Evolutionary conservation across 345 rosid species (phyloP).

Genomic region (Geranium brycei): DNA sequence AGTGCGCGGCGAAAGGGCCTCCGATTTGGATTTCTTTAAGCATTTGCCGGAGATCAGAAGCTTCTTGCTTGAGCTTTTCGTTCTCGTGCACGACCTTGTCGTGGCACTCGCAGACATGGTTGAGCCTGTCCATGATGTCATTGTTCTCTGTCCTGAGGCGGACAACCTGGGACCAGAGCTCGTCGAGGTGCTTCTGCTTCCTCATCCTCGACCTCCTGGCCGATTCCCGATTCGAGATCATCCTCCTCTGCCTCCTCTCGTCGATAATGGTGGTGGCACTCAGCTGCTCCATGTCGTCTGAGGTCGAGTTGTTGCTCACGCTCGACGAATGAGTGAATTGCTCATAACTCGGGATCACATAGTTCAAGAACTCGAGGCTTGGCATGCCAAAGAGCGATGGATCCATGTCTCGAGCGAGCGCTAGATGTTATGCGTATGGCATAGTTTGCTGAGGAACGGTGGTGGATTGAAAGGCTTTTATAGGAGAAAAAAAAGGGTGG

Average conservation of each 20-base stretch:
- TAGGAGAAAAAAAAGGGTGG: conserved; percentile 22
- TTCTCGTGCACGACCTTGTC: conserved; percentile 58
- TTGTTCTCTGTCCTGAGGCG: conserved; percentile 65
- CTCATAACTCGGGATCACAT: conserved; percentile 19
- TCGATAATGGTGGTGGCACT: conserved; percentile 27
- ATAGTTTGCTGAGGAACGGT: conserved; percentile 12
- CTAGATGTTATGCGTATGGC: conserved; percentile 10
- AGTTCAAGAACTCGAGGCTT: conserved; percentile 28
- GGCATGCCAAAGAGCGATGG: conserved; percentile 13
- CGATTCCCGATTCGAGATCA: conserved; percentile 93
- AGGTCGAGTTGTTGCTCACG: conserved; percentile 63
- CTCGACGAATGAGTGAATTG: conserved; percentile 24
- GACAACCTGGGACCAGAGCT: conserved; percentile 73
- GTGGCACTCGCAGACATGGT: conserved; percentile 47
- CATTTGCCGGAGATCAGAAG: conserved; percentile 64
- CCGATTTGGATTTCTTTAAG: conserved; percentile 34
- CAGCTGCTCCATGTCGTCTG: conserved; percentile 57
- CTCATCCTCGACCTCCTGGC: conserved; percentile 97
- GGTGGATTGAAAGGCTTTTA: conserved; percentile 33
- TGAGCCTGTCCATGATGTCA: conserved; percentile 51
- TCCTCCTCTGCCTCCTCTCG: conserved; percentile 83
- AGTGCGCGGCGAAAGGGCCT: conserved; percentile 16
- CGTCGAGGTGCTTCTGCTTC: conserved; percentile 90
- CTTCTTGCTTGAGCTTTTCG: conserved; percentile 66
- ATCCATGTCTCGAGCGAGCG: conserved; percentile 25